Conservation (phyloP, 1,284 basidiomycete genomes). For the Cryptococcus amylolentus region DNA sequence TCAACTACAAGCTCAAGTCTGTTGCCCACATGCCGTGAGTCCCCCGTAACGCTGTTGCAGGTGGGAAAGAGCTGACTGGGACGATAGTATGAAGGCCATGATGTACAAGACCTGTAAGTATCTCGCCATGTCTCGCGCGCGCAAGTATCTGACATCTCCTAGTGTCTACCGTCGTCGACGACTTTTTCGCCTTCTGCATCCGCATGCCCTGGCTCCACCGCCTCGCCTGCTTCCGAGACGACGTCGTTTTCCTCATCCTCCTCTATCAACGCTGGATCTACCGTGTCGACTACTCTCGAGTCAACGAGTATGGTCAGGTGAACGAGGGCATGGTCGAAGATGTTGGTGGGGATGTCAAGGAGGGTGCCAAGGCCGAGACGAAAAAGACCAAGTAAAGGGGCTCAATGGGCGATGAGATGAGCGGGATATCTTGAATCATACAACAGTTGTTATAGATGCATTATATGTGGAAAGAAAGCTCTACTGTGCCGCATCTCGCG, state of each 20-base stretch:
- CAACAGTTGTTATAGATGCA: slow-evolving; percentile 2
- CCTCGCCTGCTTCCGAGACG: slow-evolving; percentile 63
- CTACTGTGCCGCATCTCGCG: slow-evolving; percentile 37
- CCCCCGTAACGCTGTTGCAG: background rate
- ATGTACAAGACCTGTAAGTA: slow-evolving; percentile 76
- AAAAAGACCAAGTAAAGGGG: slow-evolving; percentile 41
- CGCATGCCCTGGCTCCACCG: slow-evolving; percentile 92
- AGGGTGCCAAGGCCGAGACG: slow-evolving; percentile 26
- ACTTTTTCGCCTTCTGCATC: slow-evolving; percentile 84
- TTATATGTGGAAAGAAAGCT: background rate
- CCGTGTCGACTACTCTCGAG: slow-evolving; percentile 83
- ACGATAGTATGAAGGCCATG: slow-evolving; percentile 80
- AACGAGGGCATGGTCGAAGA: slow-evolving; percentile 44
- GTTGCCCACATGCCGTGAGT: slow-evolving; percentile 45
- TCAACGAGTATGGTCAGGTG: slow-evolving; percentile 94
- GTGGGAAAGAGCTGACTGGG: slow-evolving; percentile 4
- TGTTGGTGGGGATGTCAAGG: slow-evolving; percentile 24
- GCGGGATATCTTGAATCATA: background rate
- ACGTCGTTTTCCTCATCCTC: slow-evolving; percentile 67
- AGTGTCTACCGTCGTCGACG: slow-evolving; percentile 65
- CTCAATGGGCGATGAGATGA: background rate
- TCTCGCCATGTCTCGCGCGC: background rate
- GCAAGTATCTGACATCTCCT: slow-evolving; percentile 6
- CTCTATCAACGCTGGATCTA: slow-evolving; percentile 76
- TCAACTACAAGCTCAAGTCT: slow-evolving; percentile 93